Evolutionary conservation across 2,329 filamentous ascomycete genomes (phyloP).

Genomic region (Apiospora kogelbergensis): DNA sequence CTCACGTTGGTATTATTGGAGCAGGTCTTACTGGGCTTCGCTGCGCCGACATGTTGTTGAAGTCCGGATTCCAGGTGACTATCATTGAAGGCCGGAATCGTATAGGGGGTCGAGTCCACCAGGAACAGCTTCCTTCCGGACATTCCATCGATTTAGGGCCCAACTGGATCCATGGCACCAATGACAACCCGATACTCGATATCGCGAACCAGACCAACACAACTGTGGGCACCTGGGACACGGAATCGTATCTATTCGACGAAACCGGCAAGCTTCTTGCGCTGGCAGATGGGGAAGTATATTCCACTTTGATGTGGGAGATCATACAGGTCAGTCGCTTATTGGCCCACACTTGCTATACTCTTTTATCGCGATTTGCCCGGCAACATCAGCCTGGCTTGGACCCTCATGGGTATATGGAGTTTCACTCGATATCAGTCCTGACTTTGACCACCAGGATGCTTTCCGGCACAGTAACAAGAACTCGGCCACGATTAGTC

Average conservation of each 20-base stretch:
- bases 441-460: slow-evolving; percentile 35
- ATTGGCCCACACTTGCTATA: not conserved
- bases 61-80: slow-evolving; percentile 65
- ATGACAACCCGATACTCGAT: slow-evolving; percentile 68
- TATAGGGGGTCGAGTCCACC: slow-evolving; percentile 64
- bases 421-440: not conserved
- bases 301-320: slow-evolving; percentile 61
- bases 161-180: slow-evolving; percentile 80
- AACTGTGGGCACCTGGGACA: slow-evolving; percentile 46
- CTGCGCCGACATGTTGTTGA: slow-evolving; percentile 66
- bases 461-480: slow-evolving; percentile 68
- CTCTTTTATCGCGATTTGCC: not conserved
- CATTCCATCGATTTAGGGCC: slow-evolving; percentile 61
- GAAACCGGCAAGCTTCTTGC: slow-evolving; percentile 53
- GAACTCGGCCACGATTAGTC: slow-evolving; percentile 47
- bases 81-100: slow-evolving; percentile 68
- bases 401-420: not conserved
- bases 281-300: slow-evolving; percentile 43
- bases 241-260: slow-evolving; percentile 55
- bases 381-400: not conserved
- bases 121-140: slow-evolving; percentile 45
- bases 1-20: slow-evolving; percentile 66
- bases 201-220: slow-evolving; percentile 63
- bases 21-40: slow-evolving; percentile 71
- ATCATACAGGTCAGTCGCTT: slow-evolving; percentile 46